Evolutionary conservation across 768 basidiomycete genomes (phyloP).

Genomic region (Fistulinella prunicolor): DNA sequence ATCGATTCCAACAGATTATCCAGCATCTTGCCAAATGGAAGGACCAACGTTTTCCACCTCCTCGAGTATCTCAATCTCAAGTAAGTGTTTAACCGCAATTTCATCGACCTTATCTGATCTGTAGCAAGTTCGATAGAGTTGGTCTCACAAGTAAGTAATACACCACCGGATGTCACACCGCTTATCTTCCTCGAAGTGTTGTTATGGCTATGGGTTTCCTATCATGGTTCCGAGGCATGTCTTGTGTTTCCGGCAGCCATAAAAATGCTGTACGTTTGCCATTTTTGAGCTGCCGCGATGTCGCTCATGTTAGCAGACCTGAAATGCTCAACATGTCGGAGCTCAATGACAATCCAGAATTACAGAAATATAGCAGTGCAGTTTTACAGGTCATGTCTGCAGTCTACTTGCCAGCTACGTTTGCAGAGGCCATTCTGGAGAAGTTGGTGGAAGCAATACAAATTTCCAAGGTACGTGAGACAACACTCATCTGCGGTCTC

Average conservation of each 20-base stretch:
- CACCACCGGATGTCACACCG: background rate
- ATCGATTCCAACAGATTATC: conserved; percentile 55
- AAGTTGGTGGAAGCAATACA: conserved; percentile 71
- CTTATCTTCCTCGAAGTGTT: conserved; percentile 49
- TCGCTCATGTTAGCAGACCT: conserved; percentile 48
- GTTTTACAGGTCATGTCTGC: conserved; percentile 82
- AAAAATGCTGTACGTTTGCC: conserved; percentile 63
- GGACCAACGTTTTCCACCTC: conserved; percentile 76
- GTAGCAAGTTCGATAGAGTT: conserved; percentile 75
- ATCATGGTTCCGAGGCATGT: conserved; percentile 71
- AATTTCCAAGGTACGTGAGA: conserved; percentile 60
- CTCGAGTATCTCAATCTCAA: conserved; percentile 80
- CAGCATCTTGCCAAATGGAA: conserved; percentile 65
- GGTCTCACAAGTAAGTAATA: conserved; percentile 66
- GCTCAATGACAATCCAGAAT: conserved; percentile 78
- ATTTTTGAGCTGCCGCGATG: background rate
- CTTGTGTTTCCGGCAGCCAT: conserved; percentile 76
- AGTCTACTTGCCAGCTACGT: conserved; percentile 68
- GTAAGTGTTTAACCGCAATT: conserved; percentile 30
- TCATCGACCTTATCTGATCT: conserved; percentile 11
- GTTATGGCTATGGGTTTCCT: conserved; percentile 76
- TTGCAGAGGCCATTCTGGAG: conserved; percentile 56
- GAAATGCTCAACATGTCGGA: conserved; percentile 90
- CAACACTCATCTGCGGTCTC: conserved; percentile 2
- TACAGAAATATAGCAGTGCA: conserved; percentile 77